These are phyloP conservation scores for Magnaporthiopsis incrustans DNA, from an alignment of 2,329 filamentous ascomycete species.

Conservation along the genomic window DNA sequence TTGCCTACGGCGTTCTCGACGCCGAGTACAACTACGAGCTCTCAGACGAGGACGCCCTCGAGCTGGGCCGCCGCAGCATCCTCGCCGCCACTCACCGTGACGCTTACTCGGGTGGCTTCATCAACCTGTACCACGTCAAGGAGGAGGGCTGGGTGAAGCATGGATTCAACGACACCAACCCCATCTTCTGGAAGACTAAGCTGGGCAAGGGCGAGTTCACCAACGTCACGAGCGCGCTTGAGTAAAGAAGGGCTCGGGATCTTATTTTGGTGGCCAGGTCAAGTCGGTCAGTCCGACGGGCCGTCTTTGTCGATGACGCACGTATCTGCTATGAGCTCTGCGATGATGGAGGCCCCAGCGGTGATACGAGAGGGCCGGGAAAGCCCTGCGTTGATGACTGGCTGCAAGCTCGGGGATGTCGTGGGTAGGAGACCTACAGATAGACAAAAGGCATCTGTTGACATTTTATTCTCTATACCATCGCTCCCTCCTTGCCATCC, in stretches of 20 bases:
- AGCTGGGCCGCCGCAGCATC: slow-evolving; percentile 86
- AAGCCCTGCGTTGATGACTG: neutral
- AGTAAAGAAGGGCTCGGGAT: slow-evolving; percentile 26
- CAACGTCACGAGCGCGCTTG: slow-evolving; percentile 76
- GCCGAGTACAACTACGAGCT: slow-evolving; percentile 91
- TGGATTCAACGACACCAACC: slow-evolving; percentile 92
- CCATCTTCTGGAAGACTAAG: slow-evolving; percentile 99
- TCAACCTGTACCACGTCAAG: slow-evolving; percentile 99
- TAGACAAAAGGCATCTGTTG: neutral
- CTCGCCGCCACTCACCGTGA: slow-evolving; percentile 93
- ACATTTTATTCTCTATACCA: neutral
- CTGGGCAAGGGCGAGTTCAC: slow-evolving; percentile 97
- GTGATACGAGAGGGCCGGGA: neutral
- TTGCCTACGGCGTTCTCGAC: slow-evolving; percentile 96
- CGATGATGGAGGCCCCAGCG: neutral
- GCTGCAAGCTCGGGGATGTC: neutral
- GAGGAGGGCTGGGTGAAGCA: slow-evolving; percentile 99
- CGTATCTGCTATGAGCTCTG: neutral
- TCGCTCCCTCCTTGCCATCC: neutral
- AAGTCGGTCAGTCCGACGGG: neutral
- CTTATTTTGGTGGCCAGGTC: neutral
- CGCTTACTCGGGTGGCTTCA: slow-evolving; percentile 96
- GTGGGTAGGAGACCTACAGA: neutral
- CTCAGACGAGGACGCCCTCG: slow-evolving; percentile 77
- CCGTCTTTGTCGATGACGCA: neutral